These are phyloP conservation scores for Leccinum barrowsii DNA, from an alignment of 768 basidiomycete species.

Conservation along the genomic window DNA sequence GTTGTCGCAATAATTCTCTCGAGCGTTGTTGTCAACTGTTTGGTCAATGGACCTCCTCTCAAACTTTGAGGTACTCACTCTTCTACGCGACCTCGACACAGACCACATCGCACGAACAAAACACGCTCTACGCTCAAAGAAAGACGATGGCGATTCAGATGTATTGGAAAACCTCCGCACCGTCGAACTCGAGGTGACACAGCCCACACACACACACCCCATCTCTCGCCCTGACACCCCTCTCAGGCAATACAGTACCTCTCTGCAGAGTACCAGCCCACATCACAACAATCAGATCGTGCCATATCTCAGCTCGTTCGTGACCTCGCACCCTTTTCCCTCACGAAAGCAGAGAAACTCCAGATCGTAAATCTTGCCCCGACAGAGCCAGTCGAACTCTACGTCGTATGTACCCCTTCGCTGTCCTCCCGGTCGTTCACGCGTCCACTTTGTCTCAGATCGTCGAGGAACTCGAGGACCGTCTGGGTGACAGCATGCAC, in stretches of 20 bases:
- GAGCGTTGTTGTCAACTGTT: conserved; percentile 27
- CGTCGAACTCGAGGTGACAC: conserved; percentile 65
- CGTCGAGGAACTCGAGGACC: conserved; percentile 86
- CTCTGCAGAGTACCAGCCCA: conserved; percentile 69
- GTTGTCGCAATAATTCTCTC: not conserved
- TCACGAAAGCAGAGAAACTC: conserved; percentile 91
- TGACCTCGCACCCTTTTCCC: conserved; percentile 58
- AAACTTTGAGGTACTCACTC: conserved; percentile 79
- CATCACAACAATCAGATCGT: conserved; percentile 56
- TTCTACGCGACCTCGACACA: conserved; percentile 72
- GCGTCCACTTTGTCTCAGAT: conserved; percentile 49
- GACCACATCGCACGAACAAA: conserved; percentile 70
- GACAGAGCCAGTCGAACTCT: conserved; percentile 77
- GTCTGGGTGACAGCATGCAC: conserved; percentile 67
- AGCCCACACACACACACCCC: not conserved
- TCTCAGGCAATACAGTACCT: conserved; percentile 82
- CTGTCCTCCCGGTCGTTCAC: not conserved
- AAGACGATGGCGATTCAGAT: conserved; percentile 59
- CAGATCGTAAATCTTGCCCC: conserved; percentile 91
- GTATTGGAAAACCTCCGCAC: conserved; percentile 81
- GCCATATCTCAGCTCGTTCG: conserved; percentile 65
- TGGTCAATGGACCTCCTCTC: conserved; percentile 57
- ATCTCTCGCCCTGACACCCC: not conserved
- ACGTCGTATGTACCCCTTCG: conserved; percentile 61
- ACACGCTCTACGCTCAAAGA: conserved; percentile 69